Evolutionary conservation across 1,284 basidiomycete genomes (phyloP).

Genomic region (Malassezia obtusa): DNA sequence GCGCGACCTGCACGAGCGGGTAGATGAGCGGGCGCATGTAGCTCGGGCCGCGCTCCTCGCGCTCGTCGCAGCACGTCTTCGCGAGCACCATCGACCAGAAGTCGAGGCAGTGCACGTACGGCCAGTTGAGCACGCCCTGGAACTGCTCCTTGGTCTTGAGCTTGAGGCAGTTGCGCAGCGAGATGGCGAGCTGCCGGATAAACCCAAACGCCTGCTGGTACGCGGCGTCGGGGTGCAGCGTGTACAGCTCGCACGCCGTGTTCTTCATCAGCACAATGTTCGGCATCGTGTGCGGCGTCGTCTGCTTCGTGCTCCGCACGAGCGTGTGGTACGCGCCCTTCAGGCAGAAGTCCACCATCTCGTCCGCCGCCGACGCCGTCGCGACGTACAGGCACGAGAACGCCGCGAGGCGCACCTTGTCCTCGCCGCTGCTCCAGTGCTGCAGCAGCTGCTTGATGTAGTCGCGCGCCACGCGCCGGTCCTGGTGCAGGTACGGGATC

Average conservation of each 20-base stretch:
- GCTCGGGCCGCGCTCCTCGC: slow-evolving; percentile 53
- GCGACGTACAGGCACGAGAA: slow-evolving; percentile 67
- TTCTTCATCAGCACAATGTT: slow-evolving; percentile 97
- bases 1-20: slow-evolving; percentile 83
- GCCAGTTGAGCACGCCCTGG: slow-evolving; percentile 65
- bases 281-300: slow-evolving; percentile 76
- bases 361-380: slow-evolving; percentile 69
- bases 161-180: slow-evolving; percentile 82
- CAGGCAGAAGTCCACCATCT: slow-evolving; percentile 72
- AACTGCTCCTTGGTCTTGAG: slow-evolving; percentile 54
- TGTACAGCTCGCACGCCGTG: slow-evolving; percentile 83
- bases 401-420: slow-evolving; percentile 73
- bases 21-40: slow-evolving; percentile 81
- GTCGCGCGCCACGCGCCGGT: slow-evolving; percentile 33
- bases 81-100: slow-evolving; percentile 76
- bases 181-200: slow-evolving; percentile 89
- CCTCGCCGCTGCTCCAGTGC: slow-evolving; percentile 64
- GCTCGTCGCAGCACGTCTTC: slow-evolving; percentile 28
- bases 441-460: slow-evolving; percentile 40
- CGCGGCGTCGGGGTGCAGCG: slow-evolving; percentile 56
- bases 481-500: slow-evolving; percentile 39
- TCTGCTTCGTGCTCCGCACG: slow-evolving; percentile 70
- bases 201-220: slow-evolving; percentile 96
- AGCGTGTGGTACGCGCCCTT: slow-evolving; percentile 81
- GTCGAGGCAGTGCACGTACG: slow-evolving; percentile 88